phyloP scores from a whole-genome alignment of 2,329 filamentous ascomycete species.

The Aschersonia sp. region DNA sequence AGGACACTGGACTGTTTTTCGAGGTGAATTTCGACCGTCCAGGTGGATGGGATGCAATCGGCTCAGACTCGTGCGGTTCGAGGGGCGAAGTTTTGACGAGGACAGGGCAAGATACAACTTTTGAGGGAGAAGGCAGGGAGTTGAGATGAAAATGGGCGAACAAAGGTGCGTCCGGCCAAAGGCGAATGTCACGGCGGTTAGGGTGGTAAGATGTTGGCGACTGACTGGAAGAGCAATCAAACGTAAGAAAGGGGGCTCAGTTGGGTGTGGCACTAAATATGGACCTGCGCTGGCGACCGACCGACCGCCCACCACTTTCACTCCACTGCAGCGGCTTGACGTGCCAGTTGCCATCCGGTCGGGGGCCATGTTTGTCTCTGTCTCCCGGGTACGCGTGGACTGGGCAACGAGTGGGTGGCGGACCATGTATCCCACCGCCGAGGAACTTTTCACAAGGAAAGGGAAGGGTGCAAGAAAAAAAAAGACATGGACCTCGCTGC shows the following conservation, averaged over 20 bases:
- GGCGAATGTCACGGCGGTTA: background rate
- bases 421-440: background rate
- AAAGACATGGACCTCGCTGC: background rate
- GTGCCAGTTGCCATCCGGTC: background rate
- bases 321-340: background rate
- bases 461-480: background rate
- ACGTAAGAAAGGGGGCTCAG: slow-evolving; percentile 1
- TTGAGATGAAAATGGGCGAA: slow-evolving; percentile 1
- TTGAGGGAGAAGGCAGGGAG: background rate
- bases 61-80: background rate
- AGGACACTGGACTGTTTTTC: background rate
- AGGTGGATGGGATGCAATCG: background rate
- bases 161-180: background rate
- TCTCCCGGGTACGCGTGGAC: background rate
- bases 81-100: background rate
- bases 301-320: background rate
- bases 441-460: no score
- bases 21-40: background rate
- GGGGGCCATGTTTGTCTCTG: background rate
- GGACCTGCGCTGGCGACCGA: background rate
- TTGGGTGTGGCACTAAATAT: background rate
- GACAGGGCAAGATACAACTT: background rate
- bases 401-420: background rate
- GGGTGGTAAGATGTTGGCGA: background rate
- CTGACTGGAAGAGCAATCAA: background rate